Conservation (phyloP, 108 stramenopile genomes). For the Nitzschia inconspicua region DNA sequence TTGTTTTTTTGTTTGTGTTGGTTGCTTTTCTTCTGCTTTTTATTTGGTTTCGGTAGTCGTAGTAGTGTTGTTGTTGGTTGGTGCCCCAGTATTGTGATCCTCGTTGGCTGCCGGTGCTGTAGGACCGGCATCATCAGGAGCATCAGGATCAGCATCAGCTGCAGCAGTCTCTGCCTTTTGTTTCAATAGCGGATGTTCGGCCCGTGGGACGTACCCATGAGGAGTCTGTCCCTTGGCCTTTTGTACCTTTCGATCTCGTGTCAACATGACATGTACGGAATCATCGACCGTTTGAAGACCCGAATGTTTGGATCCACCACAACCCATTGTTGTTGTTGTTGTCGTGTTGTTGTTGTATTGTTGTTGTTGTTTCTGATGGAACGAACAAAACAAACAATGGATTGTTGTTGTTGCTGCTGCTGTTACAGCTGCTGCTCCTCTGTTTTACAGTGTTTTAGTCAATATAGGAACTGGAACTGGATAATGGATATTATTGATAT, state of each 20-base stretch:
- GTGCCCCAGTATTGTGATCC: too few species aligned
- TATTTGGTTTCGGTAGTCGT: too few species aligned
- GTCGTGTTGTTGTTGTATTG: not conserved
- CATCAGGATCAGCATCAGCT: too few species aligned
- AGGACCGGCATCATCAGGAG: not conserved
- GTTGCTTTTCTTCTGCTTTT: too few species aligned
- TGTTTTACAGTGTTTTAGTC: too few species aligned
- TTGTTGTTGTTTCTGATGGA: not conserved
- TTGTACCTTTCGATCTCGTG: slow-evolving; percentile 24
- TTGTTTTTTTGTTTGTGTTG: too few species aligned
- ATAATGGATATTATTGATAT: too few species aligned
- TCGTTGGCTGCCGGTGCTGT: not conserved
- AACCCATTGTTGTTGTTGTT: slow-evolving; percentile 22
- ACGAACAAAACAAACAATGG: too few species aligned
- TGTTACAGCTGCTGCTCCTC: too few species aligned
- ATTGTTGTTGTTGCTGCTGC: too few species aligned
- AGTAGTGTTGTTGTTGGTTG: too few species aligned
- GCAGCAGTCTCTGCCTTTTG: not conserved
- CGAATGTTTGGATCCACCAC: slow-evolving; percentile 20
- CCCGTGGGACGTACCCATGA: slow-evolving; percentile 27
- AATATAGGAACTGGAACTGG: too few species aligned
- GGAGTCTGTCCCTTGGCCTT: slow-evolving; percentile 8
- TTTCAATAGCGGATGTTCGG: slow-evolving; percentile 12
- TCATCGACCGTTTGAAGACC: slow-evolving; percentile 28
- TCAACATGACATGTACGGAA: slow-evolving; percentile 33